These are phyloP conservation scores for Wickerhamomyces pijperi DNA, from an alignment of 805 yeast genomes.

Conservation along the genomic window DNA sequence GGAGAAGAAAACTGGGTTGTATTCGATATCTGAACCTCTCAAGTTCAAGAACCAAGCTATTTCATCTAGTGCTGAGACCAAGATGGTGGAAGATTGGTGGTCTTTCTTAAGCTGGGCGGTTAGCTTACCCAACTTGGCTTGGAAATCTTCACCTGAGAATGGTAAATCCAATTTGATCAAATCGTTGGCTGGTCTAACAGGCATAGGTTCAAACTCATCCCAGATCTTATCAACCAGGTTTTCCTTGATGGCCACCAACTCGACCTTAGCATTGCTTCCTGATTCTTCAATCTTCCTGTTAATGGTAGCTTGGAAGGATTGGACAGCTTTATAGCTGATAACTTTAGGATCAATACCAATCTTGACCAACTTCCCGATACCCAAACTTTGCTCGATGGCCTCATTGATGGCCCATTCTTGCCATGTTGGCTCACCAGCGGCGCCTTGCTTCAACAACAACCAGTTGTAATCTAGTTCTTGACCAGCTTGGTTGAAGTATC, in stretches of 20 bases:
- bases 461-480: conserved; percentile 73
- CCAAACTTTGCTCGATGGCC: conserved; percentile 31
- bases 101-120: conserved; percentile 22
- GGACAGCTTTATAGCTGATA: conserved; percentile 34
- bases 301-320: conserved; percentile 20
- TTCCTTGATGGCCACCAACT: conserved; percentile 37
- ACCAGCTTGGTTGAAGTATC: conserved; percentile 87
- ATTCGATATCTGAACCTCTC: conserved; percentile 75
- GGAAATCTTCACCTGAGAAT: conserved; percentile 55
- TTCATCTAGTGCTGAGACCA: conserved; percentile 74
- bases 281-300: conserved; percentile 15
- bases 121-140: conserved; percentile 44
- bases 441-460: conserved; percentile 73
- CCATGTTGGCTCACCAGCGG: conserved; percentile 67
- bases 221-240: conserved; percentile 74
- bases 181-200: conserved; percentile 39
- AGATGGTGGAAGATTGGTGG: conserved; percentile 30
- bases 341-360: conserved; percentile 81
- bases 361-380: conserved; percentile 31
- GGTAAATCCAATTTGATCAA: conserved; percentile 39
- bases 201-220: conserved; percentile 54
- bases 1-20: conserved; percentile 78
- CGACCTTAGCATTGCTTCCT: conserved; percentile 25
- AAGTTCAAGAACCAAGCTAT: conserved; percentile 85
- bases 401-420: conserved; percentile 60